Conservation (phyloP, 2,329 filamentous ascomycete genomes). For the Colletotrichum eremochloae region DNA sequence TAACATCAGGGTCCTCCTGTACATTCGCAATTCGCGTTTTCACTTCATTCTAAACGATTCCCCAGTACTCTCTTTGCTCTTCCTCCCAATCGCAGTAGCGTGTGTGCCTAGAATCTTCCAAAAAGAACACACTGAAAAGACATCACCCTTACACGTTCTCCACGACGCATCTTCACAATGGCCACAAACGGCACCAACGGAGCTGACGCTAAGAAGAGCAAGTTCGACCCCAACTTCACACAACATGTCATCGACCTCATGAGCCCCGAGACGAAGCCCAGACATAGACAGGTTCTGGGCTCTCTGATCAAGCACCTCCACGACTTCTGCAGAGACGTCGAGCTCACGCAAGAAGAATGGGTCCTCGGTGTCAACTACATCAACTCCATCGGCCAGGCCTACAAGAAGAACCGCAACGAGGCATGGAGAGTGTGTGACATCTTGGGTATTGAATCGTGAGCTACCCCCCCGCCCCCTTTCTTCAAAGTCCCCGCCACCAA, state of each 20-base stretch:
- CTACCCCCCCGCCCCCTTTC: neutral
- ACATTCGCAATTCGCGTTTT: neutral
- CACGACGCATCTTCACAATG: slow-evolving; percentile 18
- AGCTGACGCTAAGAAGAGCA: slow-evolving; percentile 26
- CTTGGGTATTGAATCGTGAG: slow-evolving; percentile 41
- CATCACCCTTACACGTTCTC: neutral
- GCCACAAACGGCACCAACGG: slow-evolving; percentile 38
- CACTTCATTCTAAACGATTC: neutral
- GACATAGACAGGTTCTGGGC: slow-evolving; percentile 38
- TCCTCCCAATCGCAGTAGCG: neutral
- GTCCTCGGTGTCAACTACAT: slow-evolving; percentile 42
- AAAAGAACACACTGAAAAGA: slow-evolving; percentile 8
- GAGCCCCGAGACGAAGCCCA: slow-evolving; percentile 40
- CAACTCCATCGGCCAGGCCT: slow-evolving; percentile 42
- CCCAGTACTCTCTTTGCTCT: neutral
- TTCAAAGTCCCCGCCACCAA: neutral
- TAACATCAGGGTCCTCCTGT: slow-evolving; percentile 9
- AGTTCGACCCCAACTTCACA: slow-evolving; percentile 43
- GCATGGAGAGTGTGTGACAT: slow-evolving; percentile 42
- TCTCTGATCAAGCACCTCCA: slow-evolving; percentile 40
- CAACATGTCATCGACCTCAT: slow-evolving; percentile 43
- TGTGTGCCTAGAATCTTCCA: neutral
- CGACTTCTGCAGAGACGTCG: slow-evolving; percentile 40
- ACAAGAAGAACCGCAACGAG: slow-evolving; percentile 43
- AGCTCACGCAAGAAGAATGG: slow-evolving; percentile 42